A percentile compares a stretch with the other conserved stretches of the same genome.
phyloP scores from a whole-genome alignment of 805 yeast species.

The Ogataea allantospora region DNA sequence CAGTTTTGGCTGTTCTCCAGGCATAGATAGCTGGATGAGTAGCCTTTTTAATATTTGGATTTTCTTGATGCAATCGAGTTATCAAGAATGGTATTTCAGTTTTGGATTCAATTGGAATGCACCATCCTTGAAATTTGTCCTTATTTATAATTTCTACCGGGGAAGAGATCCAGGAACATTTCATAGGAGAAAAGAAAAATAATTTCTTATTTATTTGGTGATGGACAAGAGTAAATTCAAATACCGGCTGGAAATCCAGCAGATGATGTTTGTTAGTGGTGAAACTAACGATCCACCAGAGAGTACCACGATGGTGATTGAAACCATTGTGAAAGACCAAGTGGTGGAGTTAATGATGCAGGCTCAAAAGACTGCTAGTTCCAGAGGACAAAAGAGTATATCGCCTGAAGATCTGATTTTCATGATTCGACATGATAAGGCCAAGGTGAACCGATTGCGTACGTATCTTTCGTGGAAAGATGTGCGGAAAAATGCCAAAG shows the following conservation, averaged over 20 bases:
- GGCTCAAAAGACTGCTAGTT: slow-evolving; percentile 72
- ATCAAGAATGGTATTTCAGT: slow-evolving; percentile 45
- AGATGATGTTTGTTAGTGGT: slow-evolving; percentile 98
- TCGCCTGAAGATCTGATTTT: slow-evolving; percentile 93
- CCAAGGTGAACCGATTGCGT: slow-evolving; percentile 86
- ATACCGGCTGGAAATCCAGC: slow-evolving; percentile 91
- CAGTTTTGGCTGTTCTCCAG: slow-evolving; percentile 52
- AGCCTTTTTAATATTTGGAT: slow-evolving; percentile 54
- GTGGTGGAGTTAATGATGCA: slow-evolving; percentile 81
- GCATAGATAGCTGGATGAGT: slow-evolving; percentile 75
- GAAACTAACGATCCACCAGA: slow-evolving; percentile 93
- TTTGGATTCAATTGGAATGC: slow-evolving; percentile 39
- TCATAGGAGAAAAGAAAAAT: slow-evolving; percentile 5
- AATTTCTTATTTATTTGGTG: slow-evolving; percentile 1
- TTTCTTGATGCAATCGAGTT: slow-evolving; percentile 39
- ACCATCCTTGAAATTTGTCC: slow-evolving; percentile 68
- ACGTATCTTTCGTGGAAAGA: slow-evolving; percentile 97
- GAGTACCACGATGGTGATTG: slow-evolving; percentile 88
- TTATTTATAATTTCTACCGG: slow-evolving; percentile 46
- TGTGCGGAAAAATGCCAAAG: slow-evolving; percentile 75
- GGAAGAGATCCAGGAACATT: slow-evolving; percentile 40
- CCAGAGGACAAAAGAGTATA: slow-evolving; percentile 79
- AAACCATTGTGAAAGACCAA: slow-evolving; percentile 92
- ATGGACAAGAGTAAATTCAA: slow-evolving; percentile 50
- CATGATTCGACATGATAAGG: slow-evolving; percentile 86